Base-by-base conservation (phyloP, 495 filamentous ascomycete species). In the Talaromyces wortmannii region DNA sequence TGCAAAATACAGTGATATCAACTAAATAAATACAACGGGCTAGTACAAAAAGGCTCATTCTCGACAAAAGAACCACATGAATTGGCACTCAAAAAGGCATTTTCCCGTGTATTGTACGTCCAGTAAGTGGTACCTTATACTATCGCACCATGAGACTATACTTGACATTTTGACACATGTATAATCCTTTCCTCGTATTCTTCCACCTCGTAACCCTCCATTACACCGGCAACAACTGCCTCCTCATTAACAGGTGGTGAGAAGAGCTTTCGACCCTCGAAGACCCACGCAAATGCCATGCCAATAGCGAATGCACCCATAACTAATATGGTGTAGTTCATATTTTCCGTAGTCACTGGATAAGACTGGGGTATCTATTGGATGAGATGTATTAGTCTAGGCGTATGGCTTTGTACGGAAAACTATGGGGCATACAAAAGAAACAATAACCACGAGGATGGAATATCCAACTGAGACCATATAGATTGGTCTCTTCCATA, bases 291-390 rank as follows among this genome's bases (percentile, higher is more conserved):
- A 7, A 42, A 42, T 7, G 7, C 13, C 36, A 13, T 42, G 36
- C 7, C 36, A 13, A 42, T 42, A 42, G 36, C 13, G 36, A 42
- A 42, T 13, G 36, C 36, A 13, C 36, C 36, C 49, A 36, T 5
- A 17, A 55, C 33, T 29, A 55, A 30, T 15, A 55, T 17, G 11
- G 52, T 55, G 31, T 55, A 55, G 52, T 55, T 55, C 52, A 55
- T 55, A 17, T 40, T 55, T 7, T 13, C 7, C 17, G 52, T 6
- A 4, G 52, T 55, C 15, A 55, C 7, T 7, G 52, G 52, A 23
- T 55, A 42, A 6, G 13, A 32, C 23, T 55, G 52, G 16, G 52
- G 52, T n/a, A 55, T 55, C 52, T 55, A 13, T 13, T 42, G n/a
- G n/a, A n/a, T n/a, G n/a, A n/a, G n/a, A n/a, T n/a, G n/a, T n/a